A percentile compares a stretch with the other conserved stretches of the same genome.
Evolutionary conservation across 495 filamentous ascomycete genomes (phyloP).

Genomic region (Staphylotrichum longicolle): DNA sequence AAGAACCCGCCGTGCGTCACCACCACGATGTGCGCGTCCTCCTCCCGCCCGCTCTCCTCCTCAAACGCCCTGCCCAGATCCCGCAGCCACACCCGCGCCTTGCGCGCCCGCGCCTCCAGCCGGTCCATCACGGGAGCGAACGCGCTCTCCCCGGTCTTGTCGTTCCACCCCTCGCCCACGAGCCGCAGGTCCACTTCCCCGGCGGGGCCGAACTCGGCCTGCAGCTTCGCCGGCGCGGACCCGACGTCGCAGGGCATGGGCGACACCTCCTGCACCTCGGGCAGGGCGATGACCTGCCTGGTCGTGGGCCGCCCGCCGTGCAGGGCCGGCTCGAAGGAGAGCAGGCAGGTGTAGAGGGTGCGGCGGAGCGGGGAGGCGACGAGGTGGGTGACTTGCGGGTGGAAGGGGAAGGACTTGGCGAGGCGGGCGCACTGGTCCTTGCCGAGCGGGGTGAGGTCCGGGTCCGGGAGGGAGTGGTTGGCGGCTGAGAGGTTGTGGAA

Average conservation of each 20-base stretch:
- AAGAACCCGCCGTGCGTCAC: constrained; percentile 51
- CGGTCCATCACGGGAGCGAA: constrained; percentile 59
- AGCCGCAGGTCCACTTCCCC: constrained; percentile 61
- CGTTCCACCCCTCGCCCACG: constrained; percentile 66
- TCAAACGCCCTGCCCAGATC: constrained; percentile 37
- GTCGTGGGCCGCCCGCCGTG: constrained; percentile 15
- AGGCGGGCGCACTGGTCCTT: constrained; percentile 70
- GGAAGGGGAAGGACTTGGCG: constrained; percentile 58
- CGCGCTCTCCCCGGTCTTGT: constrained; percentile 51
- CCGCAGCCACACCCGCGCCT: constrained; percentile 67
- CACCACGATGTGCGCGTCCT: constrained; percentile 60
- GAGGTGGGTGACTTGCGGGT: constrained; percentile 64
- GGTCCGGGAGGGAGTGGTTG: constrained; percentile 74
- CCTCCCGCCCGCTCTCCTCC: constrained; percentile 43
- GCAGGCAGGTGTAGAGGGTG: constrained; percentile 76
- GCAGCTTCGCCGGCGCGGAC: constrained; percentile 50
- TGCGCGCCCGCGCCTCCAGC: constrained; percentile 61
- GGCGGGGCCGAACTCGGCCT: constrained; percentile 55
- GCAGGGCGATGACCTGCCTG: constrained; percentile 49
- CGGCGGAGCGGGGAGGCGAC: constrained; percentile 81
- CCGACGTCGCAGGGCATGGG: constrained; percentile 80
- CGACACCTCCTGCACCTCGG: constrained; percentile 78
- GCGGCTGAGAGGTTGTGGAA: constrained; percentile 74
- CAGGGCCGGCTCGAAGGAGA: constrained; percentile 57
- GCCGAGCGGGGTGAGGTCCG: constrained; percentile 73